Evolutionary conservation across 2,329 filamentous ascomycete species (phyloP), one percentile per base, ranked within the genome.

Genomic region (Neofusicoccum kwambonambiense): DNA sequence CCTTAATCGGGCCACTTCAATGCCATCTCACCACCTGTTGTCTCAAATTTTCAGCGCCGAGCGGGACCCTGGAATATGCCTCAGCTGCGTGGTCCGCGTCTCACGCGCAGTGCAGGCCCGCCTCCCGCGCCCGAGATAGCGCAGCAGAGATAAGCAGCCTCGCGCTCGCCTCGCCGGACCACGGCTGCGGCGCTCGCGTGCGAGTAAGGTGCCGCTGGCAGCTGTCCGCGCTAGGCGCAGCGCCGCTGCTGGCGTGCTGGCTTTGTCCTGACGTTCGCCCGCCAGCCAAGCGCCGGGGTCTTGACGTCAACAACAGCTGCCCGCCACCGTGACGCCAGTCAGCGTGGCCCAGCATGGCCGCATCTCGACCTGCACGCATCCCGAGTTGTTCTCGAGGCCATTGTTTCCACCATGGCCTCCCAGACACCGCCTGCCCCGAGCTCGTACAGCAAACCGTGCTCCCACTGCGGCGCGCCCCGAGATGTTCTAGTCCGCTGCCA

Each of bases 401-500:
- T 41, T 11, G 39, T 13, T 11, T 44, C 39, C n/a, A 44, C 27
- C 6, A 57, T 57, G 39, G 7, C 47, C 31, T 19, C 58, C 44
- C 17, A 22, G 58, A 27, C 58, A 50, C 34, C 45, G 17, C 19
- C 54, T 22, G 63, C 47, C 41, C n/a, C 11, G 15, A 17, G 47
- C 34, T 65, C 62, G 47, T 71, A 72, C 62, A 56, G 71, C 9
- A 81, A 81, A 68, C 68, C 74, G 8, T 81, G 79, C 69, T 77
- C 78, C 3, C 69, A 81, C 13, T 82, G 80, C 69, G 65, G 69
- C 15, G 76, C 68, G 0, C 72, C 74, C 1, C 73, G 76, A 9
- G 70, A 74, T 47, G 73, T 82, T 2, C 74, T 81, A 0, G 74
- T 82, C 2, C 78, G 79, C 54, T 81, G 79, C 68, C 78, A 79